Conservation (phyloP, 1,139 yeast genomes). For the Blastobotrys malaysiensis region DNA sequence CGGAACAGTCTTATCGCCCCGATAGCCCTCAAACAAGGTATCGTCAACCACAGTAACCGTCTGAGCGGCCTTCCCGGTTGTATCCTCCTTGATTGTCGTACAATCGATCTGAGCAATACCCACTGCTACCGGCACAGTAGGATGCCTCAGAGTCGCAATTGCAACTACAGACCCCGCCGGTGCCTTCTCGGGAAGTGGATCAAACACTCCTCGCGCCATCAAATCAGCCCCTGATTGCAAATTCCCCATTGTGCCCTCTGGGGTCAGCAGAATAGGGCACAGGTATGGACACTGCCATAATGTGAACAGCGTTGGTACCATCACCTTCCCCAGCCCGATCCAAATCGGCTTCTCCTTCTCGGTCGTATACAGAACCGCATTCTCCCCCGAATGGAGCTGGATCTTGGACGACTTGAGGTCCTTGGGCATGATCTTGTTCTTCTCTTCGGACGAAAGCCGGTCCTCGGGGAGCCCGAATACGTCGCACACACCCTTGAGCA, state of each 20-base stretch:
- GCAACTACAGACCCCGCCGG: constrained; percentile 60
- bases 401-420: constrained; percentile 63
- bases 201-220: constrained; percentile 83
- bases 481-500: constrained; percentile 46
- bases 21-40: constrained; percentile 28
- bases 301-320: constrained; percentile 69
- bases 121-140: constrained; percentile 66
- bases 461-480: constrained; percentile 43
- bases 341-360: constrained; percentile 64
- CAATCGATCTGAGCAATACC: constrained; percentile 61
- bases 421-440: constrained; percentile 50
- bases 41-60: constrained; percentile 37
- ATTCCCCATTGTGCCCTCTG: constrained; percentile 61
- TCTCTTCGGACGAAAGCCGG: constrained; percentile 43
- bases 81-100: constrained; percentile 24
- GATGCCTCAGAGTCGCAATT: constrained; percentile 55
- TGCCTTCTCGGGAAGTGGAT: constrained; percentile 55
- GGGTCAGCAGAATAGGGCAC: constrained; percentile 65
- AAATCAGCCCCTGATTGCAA: constrained; percentile 77
- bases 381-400: constrained; percentile 47
- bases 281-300: constrained; percentile 65
- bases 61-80: constrained; percentile 37
- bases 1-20: constrained; percentile 25
- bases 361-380: constrained; percentile 63
- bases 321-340: constrained; percentile 51